Percentiles rank a stretch among this genome's conserved stretches.
phyloP scores from a whole-genome alignment of 306 rosid genomes.

The Fagus crenata region DNA sequence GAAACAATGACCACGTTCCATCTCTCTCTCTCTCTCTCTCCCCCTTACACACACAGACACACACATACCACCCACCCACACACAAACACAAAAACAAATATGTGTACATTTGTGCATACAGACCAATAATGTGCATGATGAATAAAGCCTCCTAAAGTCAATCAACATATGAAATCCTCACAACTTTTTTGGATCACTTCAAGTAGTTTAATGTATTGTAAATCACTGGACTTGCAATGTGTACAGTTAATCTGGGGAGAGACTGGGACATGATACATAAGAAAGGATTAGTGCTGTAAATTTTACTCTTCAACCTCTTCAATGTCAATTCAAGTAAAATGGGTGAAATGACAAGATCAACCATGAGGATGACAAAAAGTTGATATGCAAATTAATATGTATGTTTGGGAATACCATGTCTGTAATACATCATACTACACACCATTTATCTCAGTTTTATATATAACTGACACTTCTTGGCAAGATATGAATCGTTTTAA shows the following conservation, averaged over 20 bases:
- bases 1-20: background rate
- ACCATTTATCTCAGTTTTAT: background rate
- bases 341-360: slow-evolving; percentile 7
- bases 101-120: background rate
- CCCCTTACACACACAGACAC: no score
- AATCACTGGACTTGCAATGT: no score
- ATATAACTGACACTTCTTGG: slow-evolving; percentile 1
- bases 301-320: no score
- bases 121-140: background rate
- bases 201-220: no score
- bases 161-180: background rate
- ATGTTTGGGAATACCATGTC: background rate
- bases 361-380: slow-evolving; percentile 5
- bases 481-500: background rate
- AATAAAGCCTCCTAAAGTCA: background rate
- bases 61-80: background rate
- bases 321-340: background rate
- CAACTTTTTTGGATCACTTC: background rate
- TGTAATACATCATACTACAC: background rate
- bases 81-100: background rate
- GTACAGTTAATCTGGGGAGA: background rate
- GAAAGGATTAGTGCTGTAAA: background rate
- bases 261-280: background rate
- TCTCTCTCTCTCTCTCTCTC: background rate
- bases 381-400: background rate